Base-by-base conservation (phyloP, 345 rosid genomes). In the Stellera chamaejasme region DNA sequence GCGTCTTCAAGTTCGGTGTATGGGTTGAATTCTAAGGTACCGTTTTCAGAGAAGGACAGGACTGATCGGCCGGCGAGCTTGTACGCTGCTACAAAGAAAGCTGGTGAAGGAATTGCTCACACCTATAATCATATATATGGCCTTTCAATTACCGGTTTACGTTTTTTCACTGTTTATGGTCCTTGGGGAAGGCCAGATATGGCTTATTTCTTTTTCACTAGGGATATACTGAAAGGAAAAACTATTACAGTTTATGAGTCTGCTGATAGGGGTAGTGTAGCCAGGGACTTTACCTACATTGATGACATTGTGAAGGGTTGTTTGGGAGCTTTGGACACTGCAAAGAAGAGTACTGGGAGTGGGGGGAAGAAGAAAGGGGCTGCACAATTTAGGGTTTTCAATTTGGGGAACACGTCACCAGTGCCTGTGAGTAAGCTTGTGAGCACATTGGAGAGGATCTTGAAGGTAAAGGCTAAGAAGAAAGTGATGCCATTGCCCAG, bases 151-250 rank as follows among this genome's bases (percentile, higher is more conserved):
- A 80, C 87, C 15, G 87, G 83, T 19, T 67, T 80, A 54, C 64
- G 84, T 16, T 83, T 85, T 61, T 85, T 85, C 74, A 82, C 87
- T 0, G 87, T 85, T 16, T 80, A 85, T 64, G 87, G 89, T 19
- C 93, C 89, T 14, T 82, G 84, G 84, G 89, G 93, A 6, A 60
- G 84, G 59, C 89, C 89, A 23, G 84, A 85, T 53, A 80, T 85
- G 89, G 89, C 93, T 1, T 85, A 78, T 60, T 85, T 78, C 82
- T 78, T 78, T 53, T 85, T 85, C 64, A 80, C 88, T 54, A 77
- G 68, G 62, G 72, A 82, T 48, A 82, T 82, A 0, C 64, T 85
- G 25, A 75, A 66, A 66, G 78, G 84, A 45, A 82, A 79, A 58
- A 66, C 72, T 11, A 76, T 82, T 7, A 67, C 60, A 7, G 58